Evolutionary conservation across 2,329 filamentous ascomycete genomes (phyloP).

Genomic region (Fusarium paranaense): DNA sequence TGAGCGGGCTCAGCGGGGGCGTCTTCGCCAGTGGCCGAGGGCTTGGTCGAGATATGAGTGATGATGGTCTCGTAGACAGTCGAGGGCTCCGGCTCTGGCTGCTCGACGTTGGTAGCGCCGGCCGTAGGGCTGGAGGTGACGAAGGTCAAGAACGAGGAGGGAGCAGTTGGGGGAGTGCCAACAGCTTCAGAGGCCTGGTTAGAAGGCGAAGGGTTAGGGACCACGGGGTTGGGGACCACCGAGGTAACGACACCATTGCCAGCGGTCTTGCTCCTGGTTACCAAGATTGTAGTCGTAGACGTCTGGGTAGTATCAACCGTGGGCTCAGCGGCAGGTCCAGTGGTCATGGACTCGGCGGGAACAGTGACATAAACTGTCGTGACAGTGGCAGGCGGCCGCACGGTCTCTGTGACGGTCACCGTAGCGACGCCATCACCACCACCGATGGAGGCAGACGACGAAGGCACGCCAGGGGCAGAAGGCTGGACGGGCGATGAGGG

Average conservation of each 20-base stretch:
- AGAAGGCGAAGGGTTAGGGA: conserved; percentile 3
- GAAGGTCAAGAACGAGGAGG: conserved; percentile 36
- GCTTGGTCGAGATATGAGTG: background rate
- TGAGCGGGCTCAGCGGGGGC: conserved; percentile 10
- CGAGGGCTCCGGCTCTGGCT: background rate
- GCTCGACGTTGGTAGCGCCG: background rate
- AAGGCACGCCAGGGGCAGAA: conserved; percentile 25
- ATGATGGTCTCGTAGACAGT: background rate
- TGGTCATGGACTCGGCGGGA: conserved; percentile 38
- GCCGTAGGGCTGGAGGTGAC: conserved; percentile 29
- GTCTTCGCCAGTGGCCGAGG: background rate
- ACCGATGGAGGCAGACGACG: conserved; percentile 12
- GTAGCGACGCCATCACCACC: conserved; percentile 37
- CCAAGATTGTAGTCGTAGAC: conserved; percentile 35
- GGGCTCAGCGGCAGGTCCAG: conserved; percentile 19
- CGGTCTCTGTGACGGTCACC: conserved; percentile 53
- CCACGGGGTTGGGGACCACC: conserved; percentile 12
- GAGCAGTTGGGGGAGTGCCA: conserved; percentile 19
- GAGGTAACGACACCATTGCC: background rate
- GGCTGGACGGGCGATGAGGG: conserved; percentile 8
- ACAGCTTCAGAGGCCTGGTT: background rate
- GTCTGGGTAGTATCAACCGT: conserved; percentile 36
- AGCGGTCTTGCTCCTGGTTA: conserved; percentile 23
- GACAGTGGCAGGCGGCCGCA: conserved; percentile 53
- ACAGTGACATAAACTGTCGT: conserved; percentile 53